Base-by-base conservation (phyloP, 208 protist species). In the Leishmania amazonensis region DNA sequence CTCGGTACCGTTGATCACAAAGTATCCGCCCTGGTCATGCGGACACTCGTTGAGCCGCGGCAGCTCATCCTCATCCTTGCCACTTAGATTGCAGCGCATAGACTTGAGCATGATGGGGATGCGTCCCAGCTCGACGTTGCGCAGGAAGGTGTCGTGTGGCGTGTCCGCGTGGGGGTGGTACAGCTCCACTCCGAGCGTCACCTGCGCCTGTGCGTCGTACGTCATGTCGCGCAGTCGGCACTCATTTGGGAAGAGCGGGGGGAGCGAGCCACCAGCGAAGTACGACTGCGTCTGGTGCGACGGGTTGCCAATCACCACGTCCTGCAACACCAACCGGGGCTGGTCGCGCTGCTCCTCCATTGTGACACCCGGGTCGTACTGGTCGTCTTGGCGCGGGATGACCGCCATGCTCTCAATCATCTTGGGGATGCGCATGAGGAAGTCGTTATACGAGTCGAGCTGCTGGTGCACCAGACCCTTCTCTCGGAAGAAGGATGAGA, bases 41-140 rank as follows among this genome's bases (percentile, higher is more conserved):
- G 99, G 97, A 91, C 99, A 99, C 91, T 99, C 99, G 51, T 96
- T 92, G 38, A 99, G 86, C 17, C 87, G 75, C 8, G 98, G 93
- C 47, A 99, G 87, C 88, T 99, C 95, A 49, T 96, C 95, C 53
- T 96, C 86, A 31, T 83, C 91, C 86, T 99, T 99, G 1, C 93
- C 94, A 45, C 89, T 84, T 3, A 99, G 87, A 47, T 99, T 95
- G 91, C 99, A 99, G 49, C 97, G 94, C 71, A 89, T 95, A 51
- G 95, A 99, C 53, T 99, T 94, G 31, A 99, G 93, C 99, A 99
- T 99, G 60, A 99, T 99, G 6, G 99, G 99, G 83, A 99, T 99
- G 60, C 94, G 88, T 6, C 99, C 99, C 82, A 99, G 99, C 68
- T 87, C 80, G 31, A 99, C 91, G 76, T 95, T 94, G 13, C 92